Evolutionary conservation across 148 eudicot genomes (phyloP), one percentile per base, ranked within the genome.

Genomic region (Oxyria digyna): DNA sequence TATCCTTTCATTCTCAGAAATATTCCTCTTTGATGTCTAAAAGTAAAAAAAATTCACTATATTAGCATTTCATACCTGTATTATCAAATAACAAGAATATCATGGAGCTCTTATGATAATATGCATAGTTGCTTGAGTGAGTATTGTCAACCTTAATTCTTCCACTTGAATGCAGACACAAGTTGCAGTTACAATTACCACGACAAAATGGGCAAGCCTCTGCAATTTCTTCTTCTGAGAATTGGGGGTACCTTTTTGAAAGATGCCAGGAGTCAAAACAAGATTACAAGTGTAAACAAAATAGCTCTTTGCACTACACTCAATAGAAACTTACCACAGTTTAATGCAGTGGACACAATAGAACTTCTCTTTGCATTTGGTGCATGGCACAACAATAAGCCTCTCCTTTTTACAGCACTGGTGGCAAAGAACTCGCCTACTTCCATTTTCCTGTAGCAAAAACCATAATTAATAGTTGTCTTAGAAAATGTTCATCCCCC

Each of bases 121-220:
- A 46, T 50, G 48, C 9, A 69, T 52, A 42, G 24, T 68, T 40
- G 6, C 6, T 42, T 17, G 24, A 46, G 8, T 14, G 42, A 33
- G 41, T 38, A 38, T 33, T 41, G 52, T 75, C 59, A 38, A 91
- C 97, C 85, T 81, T 77, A 43, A 85, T 59, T 23, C 63, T 69
- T 68, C 84, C 84, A 71, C 78, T 66, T 42, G 84, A 77, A 49
- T 78, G 91, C 72, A 91, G 78, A 72, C 97, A 91, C 66, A 74
- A 69, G 42, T 85, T 81, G 74, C 97, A 91, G 57, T 91, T 91
- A 80, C 97, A 91, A 35, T 80, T 87, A 32, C 75, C 75, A 50
- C 82, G 84, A 71, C 97, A 91, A 67, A 76, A 87, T 15, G 97
- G 97, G 67, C 97, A 91, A 17, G 67, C 72, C 54, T 83, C 86